phyloP scores from a whole-genome alignment of 2,329 filamentous ascomycete species.

The Endothia cerciana region DNA sequence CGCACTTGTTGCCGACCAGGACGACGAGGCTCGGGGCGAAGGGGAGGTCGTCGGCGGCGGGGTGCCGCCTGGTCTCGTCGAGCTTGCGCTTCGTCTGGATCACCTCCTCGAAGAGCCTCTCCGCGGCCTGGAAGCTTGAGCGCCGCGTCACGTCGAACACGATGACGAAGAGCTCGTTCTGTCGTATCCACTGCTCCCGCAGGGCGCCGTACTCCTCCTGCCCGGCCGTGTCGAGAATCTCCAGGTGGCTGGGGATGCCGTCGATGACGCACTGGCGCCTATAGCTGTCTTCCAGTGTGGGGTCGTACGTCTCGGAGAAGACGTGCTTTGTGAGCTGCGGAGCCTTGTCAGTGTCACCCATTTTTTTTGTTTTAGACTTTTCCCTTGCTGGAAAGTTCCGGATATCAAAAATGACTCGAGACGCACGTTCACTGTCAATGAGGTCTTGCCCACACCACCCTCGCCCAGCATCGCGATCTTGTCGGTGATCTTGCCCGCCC shows the following conservation, averaged over 20 bases:
- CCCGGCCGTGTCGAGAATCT: constrained; percentile 29
- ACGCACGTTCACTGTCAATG: constrained; percentile 27
- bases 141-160: constrained; percentile 28
- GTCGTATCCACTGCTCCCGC: constrained; percentile 29
- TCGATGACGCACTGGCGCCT: constrained; percentile 28
- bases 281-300: constrained; percentile 29
- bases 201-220: constrained; percentile 29
- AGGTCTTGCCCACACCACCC: constrained; percentile 29
- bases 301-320: constrained; percentile 29
- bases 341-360: background rate
- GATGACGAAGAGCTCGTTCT: constrained; percentile 29
- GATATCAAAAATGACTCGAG: no score
- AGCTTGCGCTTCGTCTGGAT: constrained; percentile 24
- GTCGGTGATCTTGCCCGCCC: constrained; percentile 26
- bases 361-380: background rate
- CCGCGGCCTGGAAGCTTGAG: constrained; percentile 27
- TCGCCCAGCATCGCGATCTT: constrained; percentile 29
- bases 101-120: constrained; percentile 28
- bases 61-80: constrained; percentile 14
- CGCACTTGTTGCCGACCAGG: constrained; percentile 29
- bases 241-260: constrained; percentile 23
- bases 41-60: constrained; percentile 18
- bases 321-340: constrained; percentile 27
- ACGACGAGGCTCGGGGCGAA: constrained; percentile 26
- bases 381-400: background rate